Percentiles rank a stretch among this genome's conserved stretches.
Evolutionary conservation across 768 basidiomycete species (phyloP).

Genomic region (Boletales sp.): DNA sequence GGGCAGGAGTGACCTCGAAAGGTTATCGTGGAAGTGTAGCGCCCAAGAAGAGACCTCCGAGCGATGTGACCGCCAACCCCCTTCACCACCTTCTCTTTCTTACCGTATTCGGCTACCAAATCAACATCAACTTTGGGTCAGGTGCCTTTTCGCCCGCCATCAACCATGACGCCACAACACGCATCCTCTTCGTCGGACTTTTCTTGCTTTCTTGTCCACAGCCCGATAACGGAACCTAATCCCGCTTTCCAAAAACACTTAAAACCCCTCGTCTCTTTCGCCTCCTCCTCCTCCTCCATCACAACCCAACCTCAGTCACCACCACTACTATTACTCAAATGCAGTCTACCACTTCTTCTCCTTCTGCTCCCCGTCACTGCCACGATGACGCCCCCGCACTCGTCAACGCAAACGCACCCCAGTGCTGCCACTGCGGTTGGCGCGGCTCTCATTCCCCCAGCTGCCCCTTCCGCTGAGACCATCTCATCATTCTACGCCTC

Average conservation of each 20-base stretch:
- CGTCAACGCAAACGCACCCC: conserved; percentile 57
- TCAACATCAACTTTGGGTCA: conserved; percentile 27
- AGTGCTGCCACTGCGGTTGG: conserved; percentile 77
- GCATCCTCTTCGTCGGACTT: conserved; percentile 33
- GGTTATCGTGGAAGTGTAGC: conserved; percentile 31
- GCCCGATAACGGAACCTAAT: conserved; percentile 36
- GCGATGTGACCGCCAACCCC: conserved; percentile 29
- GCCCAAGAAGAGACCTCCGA: conserved; percentile 22
- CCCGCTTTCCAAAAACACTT: conserved; percentile 24
- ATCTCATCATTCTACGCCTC: conserved; percentile 9
- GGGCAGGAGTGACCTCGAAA: conserved; percentile 30
- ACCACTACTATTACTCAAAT: conserved; percentile 5
- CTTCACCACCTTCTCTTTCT: conserved; percentile 12
- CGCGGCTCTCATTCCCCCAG: conserved; percentile 55
- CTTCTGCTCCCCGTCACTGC: conserved; percentile 19
- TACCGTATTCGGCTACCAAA: conserved; percentile 3
- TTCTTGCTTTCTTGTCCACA: conserved; percentile 31
- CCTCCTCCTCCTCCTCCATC: not conserved
- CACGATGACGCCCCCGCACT: conserved; percentile 26
- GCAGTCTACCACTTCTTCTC: conserved; percentile 16
- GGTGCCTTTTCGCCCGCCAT: conserved; percentile 32
- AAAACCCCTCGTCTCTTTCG: conserved; percentile 19
- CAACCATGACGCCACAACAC: conserved; percentile 35
- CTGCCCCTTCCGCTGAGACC: conserved; percentile 60
- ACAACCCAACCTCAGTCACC: not conserved